Evolutionary conservation across 225 moss, liverwort and hornwort species (phyloP).

Genomic region (Pseudoscleropodium purum): DNA sequence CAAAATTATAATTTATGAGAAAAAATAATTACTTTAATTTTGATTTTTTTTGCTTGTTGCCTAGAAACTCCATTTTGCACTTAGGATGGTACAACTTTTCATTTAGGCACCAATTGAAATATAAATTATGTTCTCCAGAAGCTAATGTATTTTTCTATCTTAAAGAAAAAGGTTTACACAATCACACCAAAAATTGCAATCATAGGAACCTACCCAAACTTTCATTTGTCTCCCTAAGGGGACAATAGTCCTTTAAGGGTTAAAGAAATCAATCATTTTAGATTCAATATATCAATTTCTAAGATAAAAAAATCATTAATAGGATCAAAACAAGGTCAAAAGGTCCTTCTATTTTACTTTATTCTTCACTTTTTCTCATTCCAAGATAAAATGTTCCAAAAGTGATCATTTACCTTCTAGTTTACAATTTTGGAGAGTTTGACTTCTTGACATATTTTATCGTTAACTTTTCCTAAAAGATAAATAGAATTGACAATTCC

Average conservation of each 20-base stretch:
- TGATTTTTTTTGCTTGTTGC: neutral
- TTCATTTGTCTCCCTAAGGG: accelerated
- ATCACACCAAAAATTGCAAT: neutral
- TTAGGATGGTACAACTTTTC: neutral
- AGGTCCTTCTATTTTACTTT: neutral
- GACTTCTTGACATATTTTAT: neutral
- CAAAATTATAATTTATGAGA: too few relatives aligned
- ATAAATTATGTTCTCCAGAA: accelerated
- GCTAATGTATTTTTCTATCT: neutral
- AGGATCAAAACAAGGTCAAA: neutral
- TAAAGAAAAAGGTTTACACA: too few relatives aligned
- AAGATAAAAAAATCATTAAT: neutral
- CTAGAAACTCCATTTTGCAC: neutral
- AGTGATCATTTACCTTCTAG: neutral
- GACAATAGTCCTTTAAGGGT: neutral
- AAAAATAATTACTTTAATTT: too few relatives aligned
- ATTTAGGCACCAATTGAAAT: neutral
- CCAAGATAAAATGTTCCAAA: accelerated
- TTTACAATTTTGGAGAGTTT: too few relatives aligned
- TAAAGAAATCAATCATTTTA: neutral
- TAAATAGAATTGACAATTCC: neutral
- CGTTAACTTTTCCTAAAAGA: neutral
- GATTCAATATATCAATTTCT: accelerated
- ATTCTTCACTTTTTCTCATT: neutral
- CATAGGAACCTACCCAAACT: neutral